These are phyloP conservation scores for Suhomyces sp. DNA, from an alignment of 805 yeast species.

Conservation along the genomic window DNA sequence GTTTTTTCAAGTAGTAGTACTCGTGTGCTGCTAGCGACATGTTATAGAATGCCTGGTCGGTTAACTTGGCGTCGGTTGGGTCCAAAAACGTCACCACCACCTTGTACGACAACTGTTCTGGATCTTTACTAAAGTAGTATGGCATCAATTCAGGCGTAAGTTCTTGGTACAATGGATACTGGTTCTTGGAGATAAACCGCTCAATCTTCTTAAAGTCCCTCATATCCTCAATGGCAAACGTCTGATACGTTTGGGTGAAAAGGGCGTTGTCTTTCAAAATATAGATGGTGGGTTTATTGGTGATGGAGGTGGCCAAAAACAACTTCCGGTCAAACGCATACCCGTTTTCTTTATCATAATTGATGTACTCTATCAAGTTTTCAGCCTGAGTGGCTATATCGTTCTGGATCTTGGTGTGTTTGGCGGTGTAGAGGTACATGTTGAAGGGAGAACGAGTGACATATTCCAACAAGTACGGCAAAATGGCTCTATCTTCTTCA, in stretches of 20 bases:
- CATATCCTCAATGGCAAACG: constrained; percentile 61
- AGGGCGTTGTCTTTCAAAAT: constrained; percentile 58
- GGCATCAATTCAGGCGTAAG: constrained; percentile 40
- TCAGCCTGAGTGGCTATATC: constrained; percentile 42
- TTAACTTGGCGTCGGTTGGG: constrained; percentile 29
- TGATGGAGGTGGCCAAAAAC: constrained; percentile 49
- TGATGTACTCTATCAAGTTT: constrained; percentile 41
- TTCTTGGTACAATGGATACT: constrained; percentile 53
- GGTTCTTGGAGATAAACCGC: constrained; percentile 48
- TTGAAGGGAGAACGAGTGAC: constrained; percentile 56
- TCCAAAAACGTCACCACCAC: constrained; percentile 51
- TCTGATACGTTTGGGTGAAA: constrained; percentile 52
- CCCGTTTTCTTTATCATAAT: constrained; percentile 37
- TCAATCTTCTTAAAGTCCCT: constrained; percentile 48
- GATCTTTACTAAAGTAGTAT: constrained; percentile 31
- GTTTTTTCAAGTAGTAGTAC: constrained; percentile 44
- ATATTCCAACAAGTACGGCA: constrained; percentile 60
- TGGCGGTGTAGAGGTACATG: constrained; percentile 50
- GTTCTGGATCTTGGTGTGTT: constrained; percentile 40
- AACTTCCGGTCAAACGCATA: constrained; percentile 43
- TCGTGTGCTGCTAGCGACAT: constrained; percentile 48
- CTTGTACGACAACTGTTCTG: constrained; percentile 34
- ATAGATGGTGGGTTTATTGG: constrained; percentile 61
- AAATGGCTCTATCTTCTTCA: constrained; percentile 59
- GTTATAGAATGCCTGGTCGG: constrained; percentile 34